A percentile compares a stretch with the other conserved stretches of the same genome.
These are phyloP conservation scores for Suillus subluteus DNA, from an alignment of 768 basidiomycete species.

Conservation along the genomic window DNA sequence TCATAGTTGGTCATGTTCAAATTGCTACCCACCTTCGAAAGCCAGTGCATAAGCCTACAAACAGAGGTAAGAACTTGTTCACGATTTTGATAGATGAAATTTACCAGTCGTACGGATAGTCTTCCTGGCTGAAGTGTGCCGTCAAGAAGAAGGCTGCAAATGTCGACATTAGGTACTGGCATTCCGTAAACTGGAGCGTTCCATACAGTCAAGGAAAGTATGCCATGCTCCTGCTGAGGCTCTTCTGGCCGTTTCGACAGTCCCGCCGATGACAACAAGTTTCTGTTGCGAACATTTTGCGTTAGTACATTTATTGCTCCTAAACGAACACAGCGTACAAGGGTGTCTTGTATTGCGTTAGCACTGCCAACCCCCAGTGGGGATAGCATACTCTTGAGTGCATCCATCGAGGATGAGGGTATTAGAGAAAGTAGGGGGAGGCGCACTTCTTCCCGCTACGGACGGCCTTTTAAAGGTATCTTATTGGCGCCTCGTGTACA, in stretches of 20 bases:
- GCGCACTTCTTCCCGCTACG: slow-evolving; percentile 33
- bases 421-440: slow-evolving; percentile 33
- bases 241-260: slow-evolving; percentile 82
- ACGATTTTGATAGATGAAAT: slow-evolving; percentile 18
- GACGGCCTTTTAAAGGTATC: slow-evolving; percentile 42
- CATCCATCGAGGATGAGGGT: slow-evolving; percentile 53
- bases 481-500: slow-evolving; percentile 39
- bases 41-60: slow-evolving; percentile 85
- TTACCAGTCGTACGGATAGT: slow-evolving; percentile 86
- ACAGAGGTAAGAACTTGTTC: slow-evolving; percentile 15
- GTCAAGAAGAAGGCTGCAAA: slow-evolving; percentile 82
- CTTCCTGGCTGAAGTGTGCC: slow-evolving; percentile 86
- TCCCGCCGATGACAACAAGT: slow-evolving; percentile 89
- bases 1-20: slow-evolving; percentile 9
- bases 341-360: slow-evolving; percentile 75
- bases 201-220: slow-evolving; percentile 81
- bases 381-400: slow-evolving; percentile 70
- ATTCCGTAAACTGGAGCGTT: slow-evolving; percentile 6
- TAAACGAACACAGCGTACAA: slow-evolving; percentile 48
- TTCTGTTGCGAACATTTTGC: slow-evolving; percentile 50
- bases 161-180: slow-evolving; percentile 14
- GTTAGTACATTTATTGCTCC: background rate
- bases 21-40: slow-evolving; percentile 62
- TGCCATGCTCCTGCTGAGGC: slow-evolving; percentile 87
- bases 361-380: slow-evolving; percentile 65